Evolutionary conservation across 179 eudicot genomes (phyloP), one percentile per base, ranked within the genome.

Genomic region (Corrigiola litoralis): DNA sequence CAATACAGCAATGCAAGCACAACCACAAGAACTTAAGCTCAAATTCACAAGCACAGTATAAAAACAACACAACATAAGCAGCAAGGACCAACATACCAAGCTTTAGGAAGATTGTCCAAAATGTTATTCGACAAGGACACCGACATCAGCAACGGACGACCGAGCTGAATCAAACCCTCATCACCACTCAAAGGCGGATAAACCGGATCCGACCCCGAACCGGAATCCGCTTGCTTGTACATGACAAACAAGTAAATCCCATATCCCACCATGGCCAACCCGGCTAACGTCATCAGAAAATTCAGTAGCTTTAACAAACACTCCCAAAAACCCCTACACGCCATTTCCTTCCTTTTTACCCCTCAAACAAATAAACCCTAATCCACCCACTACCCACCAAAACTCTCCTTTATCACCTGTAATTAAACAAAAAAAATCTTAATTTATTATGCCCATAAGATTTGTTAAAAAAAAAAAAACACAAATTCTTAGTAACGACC

Each of bases 181-280:
- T 56, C 71, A 48, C 69, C 79, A 66, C 82, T 73, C 10, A 78
- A 49, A 14, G 87, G 86, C 6, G 85, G 65, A 49, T 45, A 8
- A 7, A 29, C 36, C 23, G 85, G 18, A 31, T 78, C 68, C 25
- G n/a, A n/a, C n/a, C n/a, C n/a, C n/a, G n/a, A n/a, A n/a, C n/a
- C n/a, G n/a, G 77, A 56, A 7, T 78, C 53, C 1, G 77, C 73
- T 47, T 83, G 82, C 34, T 83, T 77, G 65, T 79, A 95, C 77
- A 72, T 82, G 55, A 91, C 92, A 78, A 88, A 91, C 75, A 95
- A 85, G 84, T 90, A 95, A 71, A 95, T 76, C 45, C 97, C 99
- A 65, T 88, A 95, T 0, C 95, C 99, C 72, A 95, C 79, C 79
- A 88, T 85, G 0, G 97, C 92, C 72, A 95, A 51, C 58, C 97